A percentile compares a stretch with the other conserved stretches of the same genome.
phyloP scores from a whole-genome alignment of 163 green algal species.

The Chloromonas sp. region DNA sequence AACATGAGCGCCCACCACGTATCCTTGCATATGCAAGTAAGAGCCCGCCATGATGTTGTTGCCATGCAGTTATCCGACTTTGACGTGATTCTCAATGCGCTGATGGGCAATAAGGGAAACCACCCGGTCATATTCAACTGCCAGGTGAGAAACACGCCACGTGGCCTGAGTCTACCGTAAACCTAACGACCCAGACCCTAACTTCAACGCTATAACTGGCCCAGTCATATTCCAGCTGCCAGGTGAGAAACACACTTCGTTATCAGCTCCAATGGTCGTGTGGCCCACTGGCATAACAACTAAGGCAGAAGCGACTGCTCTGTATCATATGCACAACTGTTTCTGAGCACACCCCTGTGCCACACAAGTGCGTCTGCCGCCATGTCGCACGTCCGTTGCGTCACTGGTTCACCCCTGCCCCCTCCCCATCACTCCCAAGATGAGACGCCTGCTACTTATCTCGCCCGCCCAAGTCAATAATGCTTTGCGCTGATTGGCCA shows the following conservation, averaged over 20 bases:
- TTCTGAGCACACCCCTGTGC: no score
- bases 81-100: constrained; percentile 19
- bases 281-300: not conserved
- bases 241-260: not conserved
- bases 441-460: no score
- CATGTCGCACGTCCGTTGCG: no score
- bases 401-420: no score
- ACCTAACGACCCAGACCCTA: not conserved
- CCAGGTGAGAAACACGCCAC: constrained; percentile 7
- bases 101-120: constrained; percentile 47
- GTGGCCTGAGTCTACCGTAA: not conserved
- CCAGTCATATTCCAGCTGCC: not conserved
- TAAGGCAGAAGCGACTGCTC: not conserved
- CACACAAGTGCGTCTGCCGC: no score
- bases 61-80: constrained; percentile 14
- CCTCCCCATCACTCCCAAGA: no score
- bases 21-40: no score
- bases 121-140: constrained; percentile 83
- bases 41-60: no score
- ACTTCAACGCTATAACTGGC: not conserved
- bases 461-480: no score
- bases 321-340: not conserved
- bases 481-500: no score
- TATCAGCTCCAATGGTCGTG: not conserved
- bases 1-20: no score